Conservation (phyloP, 352 stramenopile genomes). For the Phytophthora uliginosa region DNA sequence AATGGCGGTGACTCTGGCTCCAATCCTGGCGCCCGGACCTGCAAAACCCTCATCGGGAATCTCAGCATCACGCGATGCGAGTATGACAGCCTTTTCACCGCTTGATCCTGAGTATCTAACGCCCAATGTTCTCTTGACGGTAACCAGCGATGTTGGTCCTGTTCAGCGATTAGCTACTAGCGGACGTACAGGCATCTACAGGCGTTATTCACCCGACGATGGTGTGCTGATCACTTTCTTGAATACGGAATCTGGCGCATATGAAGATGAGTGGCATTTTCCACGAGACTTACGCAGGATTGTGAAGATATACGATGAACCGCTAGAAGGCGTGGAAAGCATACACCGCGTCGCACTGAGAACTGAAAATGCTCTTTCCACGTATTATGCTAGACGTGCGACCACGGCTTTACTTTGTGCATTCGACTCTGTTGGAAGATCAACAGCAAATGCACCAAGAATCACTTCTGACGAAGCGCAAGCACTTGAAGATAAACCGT, state of each 20-base stretch:
- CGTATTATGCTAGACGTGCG: slow-evolving; percentile 82
- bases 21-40: slow-evolving; percentile 67
- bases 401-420: slow-evolving; percentile 42
- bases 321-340: slow-evolving; percentile 66
- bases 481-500: slow-evolving; percentile 28
- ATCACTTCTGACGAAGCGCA: neutral
- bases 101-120: slow-evolving; percentile 81
- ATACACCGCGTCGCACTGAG: slow-evolving; percentile 82
- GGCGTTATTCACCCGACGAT: slow-evolving; percentile 60
- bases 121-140: slow-evolving; percentile 81
- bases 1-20: slow-evolving; percentile 83
- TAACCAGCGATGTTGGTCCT: slow-evolving; percentile 75
- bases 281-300: slow-evolving; percentile 83
- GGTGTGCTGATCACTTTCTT: slow-evolving; percentile 86
- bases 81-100: slow-evolving; percentile 58
- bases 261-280: slow-evolving; percentile 86
- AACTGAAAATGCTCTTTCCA: slow-evolving; percentile 87
- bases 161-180: slow-evolving; percentile 74
- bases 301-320: slow-evolving; percentile 86
- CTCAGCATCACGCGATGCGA: slow-evolving; percentile 27
- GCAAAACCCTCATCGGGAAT: slow-evolving; percentile 34
- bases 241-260: slow-evolving; percentile 88
- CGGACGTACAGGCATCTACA: slow-evolving; percentile 78
- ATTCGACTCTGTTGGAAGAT: slow-evolving; percentile 21
- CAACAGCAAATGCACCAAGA: neutral